phyloP scores from a whole-genome alignment of 331 rosid genomes.

The Telfairia occidentalis region DNA sequence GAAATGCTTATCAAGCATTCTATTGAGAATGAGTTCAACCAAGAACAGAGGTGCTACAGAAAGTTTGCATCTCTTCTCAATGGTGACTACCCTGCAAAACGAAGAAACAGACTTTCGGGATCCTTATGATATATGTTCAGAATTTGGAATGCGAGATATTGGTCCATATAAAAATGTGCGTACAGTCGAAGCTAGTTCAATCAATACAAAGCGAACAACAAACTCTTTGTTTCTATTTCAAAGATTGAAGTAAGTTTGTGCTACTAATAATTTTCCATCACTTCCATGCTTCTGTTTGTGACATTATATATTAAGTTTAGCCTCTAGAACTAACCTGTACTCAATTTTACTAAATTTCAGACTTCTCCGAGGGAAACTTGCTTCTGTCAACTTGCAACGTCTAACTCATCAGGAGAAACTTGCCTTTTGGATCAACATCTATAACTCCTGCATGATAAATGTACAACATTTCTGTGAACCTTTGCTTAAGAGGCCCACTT shows the following conservation, averaged over 20 bases:
- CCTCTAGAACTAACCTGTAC: neutral
- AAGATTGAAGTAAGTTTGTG: conserved; percentile 52
- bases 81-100: conserved; percentile 15
- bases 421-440: conserved; percentile 92
- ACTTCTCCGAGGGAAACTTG: conserved; percentile 61
- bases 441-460: conserved; percentile 89
- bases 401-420: conserved; percentile 87
- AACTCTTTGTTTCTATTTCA: conserved; percentile 59
- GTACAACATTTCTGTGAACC: conserved; percentile 25
- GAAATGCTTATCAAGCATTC: conserved; percentile 69
- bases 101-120: conserved; percentile 33
- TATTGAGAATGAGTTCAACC: conserved; percentile 50
- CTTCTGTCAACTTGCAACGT: conserved; percentile 47
- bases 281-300: neutral
- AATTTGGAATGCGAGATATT: conserved; percentile 58
- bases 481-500: neutral
- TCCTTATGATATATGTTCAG: conserved; percentile 53
- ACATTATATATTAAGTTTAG: neutral
- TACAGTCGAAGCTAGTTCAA: conserved; percentile 48
- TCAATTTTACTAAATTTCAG: conserved; percentile 34
- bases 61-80: conserved; percentile 19
- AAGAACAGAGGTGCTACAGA: conserved; percentile 30
- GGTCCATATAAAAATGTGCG: conserved; percentile 59
- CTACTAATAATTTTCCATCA: neutral
- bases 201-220: conserved; percentile 50